phyloP scores from a whole-genome alignment of 148 eudicot genomes.

The Mesembryanthemum crystallinum region DNA sequence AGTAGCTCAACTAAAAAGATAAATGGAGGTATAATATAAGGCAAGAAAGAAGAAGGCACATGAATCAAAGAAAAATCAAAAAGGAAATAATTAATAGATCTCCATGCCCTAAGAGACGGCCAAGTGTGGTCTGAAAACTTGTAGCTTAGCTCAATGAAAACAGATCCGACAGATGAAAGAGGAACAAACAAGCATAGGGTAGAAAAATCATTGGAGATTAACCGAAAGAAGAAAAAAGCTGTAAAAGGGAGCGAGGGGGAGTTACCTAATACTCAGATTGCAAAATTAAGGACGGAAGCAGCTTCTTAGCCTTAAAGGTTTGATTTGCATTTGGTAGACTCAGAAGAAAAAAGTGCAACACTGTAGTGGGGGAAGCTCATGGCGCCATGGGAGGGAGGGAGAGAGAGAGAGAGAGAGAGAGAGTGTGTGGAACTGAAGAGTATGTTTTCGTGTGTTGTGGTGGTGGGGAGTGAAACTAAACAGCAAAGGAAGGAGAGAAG shows the following conservation, averaged over 20 bases:
- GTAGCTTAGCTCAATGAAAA: background rate
- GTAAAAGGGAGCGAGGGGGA: background rate
- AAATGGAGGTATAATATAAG: no score
- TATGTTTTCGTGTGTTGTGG: no score
- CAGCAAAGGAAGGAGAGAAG: background rate
- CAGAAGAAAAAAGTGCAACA: no score
- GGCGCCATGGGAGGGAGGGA: background rate
- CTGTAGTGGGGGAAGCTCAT: no score
- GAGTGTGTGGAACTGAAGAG: background rate
- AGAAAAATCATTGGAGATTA: background rate
- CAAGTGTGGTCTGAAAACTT: no score
- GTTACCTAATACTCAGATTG: background rate
- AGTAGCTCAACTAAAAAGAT: background rate
- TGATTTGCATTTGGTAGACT: background rate
- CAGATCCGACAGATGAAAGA: background rate
- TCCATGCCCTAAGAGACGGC: background rate
- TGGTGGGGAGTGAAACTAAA: no score
- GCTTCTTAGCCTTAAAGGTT: background rate
- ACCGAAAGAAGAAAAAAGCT: background rate
- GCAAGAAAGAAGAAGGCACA: background rate
- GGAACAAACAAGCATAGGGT: background rate
- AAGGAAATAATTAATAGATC: background rate
- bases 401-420: background rate
- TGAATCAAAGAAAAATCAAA: background rate
- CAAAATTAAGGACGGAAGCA: background rate